Base-by-base conservation (phyloP, 495 filamentous ascomycete genomes). In the Aspergillus carlsbadensis region DNA sequence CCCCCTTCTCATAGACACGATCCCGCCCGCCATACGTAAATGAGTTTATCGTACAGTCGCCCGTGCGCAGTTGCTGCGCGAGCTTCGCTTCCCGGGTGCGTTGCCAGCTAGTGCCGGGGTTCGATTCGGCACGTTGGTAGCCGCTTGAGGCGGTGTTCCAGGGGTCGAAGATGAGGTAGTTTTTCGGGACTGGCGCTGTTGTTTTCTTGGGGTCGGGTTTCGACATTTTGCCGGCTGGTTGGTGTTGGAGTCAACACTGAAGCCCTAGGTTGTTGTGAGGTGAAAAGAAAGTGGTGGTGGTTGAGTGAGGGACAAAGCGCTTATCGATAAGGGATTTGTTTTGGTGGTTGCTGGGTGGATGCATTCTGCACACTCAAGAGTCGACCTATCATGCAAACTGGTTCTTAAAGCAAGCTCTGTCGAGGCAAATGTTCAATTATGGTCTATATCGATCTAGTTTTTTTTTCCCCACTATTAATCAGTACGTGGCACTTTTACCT, bases 81-180 rank as follows among this genome's bases (percentile, higher is more conserved):
- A 96, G 73, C 67, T 92, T 93, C 21, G 74, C 51, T 11, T 78
- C 78, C 15, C 90, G 80, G 5, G 84, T 85, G 26, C 84, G 78
- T 17, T 87, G 83, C 91, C 90, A 95, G 66, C 83, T 81, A 0
- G 76, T 84, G 8, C 85, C 71, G 13, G 72, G 73, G 0, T 49
- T 48, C 50, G 82, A 82, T 34, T 92, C 85, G 55, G 86, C 84
- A 29, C 80, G 77, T 70, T 96, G 91, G 67, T 96, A 90, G 49
- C 92, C 92, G 6, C 89, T 86, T 0, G 87, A 83, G 14, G 82
- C 82, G 18, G 87, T 87, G 70, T 91, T 92, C 88, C 89, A 96
- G 31, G 88, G 76, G 65, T 96, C 91, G 69, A 90, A 92, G 58
- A 70, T 61, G 40, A 72, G 70, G 62, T 78, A 75, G 47, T 82